phyloP scores from a whole-genome alignment of 164 flowering plant genomes.

The Piper betle region DNA sequence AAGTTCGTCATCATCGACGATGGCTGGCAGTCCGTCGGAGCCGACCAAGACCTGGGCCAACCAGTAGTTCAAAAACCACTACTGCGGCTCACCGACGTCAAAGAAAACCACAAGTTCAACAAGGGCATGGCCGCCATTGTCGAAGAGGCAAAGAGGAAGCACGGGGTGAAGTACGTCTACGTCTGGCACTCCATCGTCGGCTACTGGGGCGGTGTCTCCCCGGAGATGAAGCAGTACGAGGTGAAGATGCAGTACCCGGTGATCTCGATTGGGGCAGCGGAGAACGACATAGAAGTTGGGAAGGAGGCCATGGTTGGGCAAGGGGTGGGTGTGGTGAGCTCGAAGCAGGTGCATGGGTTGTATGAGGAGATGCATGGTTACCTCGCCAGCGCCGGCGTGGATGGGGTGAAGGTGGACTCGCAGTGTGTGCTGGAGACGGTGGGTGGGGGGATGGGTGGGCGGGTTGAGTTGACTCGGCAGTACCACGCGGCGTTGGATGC shows the following conservation, averaged over 20 bases:
- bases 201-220: conserved; percentile 94
- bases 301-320: conserved; percentile 51
- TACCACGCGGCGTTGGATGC: conserved; percentile 90
- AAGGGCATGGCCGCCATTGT: conserved; percentile 61
- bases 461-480: conserved; percentile 70
- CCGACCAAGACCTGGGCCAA: conserved; percentile 22
- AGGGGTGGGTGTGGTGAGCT: conserved; percentile 74
- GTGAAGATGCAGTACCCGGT: conserved; percentile 47
- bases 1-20: conserved; percentile 93
- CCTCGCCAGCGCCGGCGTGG: conserved; percentile 70
- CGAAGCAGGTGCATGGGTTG: conserved; percentile 46
- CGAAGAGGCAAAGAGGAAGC: conserved; percentile 49
- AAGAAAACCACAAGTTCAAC: conserved; percentile 69
- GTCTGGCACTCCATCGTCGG: conserved; percentile 96
- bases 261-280: conserved; percentile 47
- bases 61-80: conserved; percentile 16
- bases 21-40: conserved; percentile 85
- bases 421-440: conserved; percentile 90
- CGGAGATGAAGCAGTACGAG: conserved; percentile 45
- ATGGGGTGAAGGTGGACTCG: conserved; percentile 93
- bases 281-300: conserved; percentile 65
- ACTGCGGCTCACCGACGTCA: conserved; percentile 58
- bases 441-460: conserved; percentile 70
- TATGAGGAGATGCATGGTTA: conserved; percentile 70
- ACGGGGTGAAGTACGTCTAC: conserved; percentile 72